phyloP scores from a whole-genome alignment of 345 rosid genomes.

The Erodium maritimum region DNA sequence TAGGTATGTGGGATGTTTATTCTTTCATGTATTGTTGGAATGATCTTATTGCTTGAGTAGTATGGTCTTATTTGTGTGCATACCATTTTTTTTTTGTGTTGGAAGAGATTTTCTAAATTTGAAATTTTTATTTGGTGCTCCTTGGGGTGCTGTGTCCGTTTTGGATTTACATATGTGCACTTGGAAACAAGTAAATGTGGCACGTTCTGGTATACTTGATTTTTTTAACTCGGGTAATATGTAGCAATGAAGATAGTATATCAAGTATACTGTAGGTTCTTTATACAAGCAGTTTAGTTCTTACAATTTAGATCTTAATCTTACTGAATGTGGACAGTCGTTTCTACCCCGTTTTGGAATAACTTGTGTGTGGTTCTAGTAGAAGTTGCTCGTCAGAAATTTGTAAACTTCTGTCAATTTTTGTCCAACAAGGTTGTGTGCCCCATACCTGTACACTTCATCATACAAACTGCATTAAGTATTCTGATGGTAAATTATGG shows the following conservation, averaged over 20 bases:
- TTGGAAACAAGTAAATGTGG: background rate
- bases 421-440: too few species aligned
- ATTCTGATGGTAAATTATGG: background rate
- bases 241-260: background rate
- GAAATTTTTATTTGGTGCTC: background rate
- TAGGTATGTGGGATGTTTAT: background rate
- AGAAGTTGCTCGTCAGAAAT: background rate
- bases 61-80: background rate
- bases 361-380: background rate
- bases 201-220: background rate
- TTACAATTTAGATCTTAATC: background rate
- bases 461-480: background rate
- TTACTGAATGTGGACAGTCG: background rate
- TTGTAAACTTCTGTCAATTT: too few species aligned
- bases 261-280: background rate
- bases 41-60: background rate
- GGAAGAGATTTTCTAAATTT: too few species aligned
- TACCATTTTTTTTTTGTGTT: background rate
- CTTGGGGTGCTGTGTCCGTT: background rate
- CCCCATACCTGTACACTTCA: background rate
- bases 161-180: background rate
- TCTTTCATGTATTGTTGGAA: background rate
- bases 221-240: background rate
- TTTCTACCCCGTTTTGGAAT: background rate
- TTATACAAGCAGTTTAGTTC: too few species aligned